These are phyloP conservation scores for Emmonsiellopsis sp. DNA, from an alignment of 2,329 filamentous ascomycete genomes.

Conservation along the genomic window DNA sequence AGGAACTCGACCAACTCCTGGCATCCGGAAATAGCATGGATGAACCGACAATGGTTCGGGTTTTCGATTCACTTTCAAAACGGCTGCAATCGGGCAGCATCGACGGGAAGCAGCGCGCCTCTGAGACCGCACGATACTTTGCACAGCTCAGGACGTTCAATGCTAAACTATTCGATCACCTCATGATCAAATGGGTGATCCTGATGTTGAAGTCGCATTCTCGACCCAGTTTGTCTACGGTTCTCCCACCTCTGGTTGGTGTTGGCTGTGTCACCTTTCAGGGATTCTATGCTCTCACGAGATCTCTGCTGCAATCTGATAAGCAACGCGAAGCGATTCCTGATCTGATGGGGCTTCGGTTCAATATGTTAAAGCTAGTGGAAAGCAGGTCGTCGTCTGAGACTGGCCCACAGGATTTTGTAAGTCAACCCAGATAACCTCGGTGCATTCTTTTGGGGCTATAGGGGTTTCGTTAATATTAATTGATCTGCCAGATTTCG, in stretches of 20 bases:
- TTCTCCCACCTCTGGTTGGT: constrained; percentile 33
- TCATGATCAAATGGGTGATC: constrained; percentile 35
- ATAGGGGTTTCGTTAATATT: not conserved
- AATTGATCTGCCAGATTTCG: constrained; percentile 17
- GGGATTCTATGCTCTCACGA: constrained; percentile 28
- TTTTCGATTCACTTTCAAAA: constrained; percentile 33
- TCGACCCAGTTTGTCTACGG: constrained; percentile 21
- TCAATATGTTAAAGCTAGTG: constrained; percentile 25
- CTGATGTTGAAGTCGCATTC: constrained; percentile 25
- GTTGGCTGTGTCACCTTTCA: constrained; percentile 36
- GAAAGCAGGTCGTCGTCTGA: constrained; percentile 12
- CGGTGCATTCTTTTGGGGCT: not conserved
- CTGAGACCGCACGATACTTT: constrained; percentile 32
- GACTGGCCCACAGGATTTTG: constrained; percentile 20
- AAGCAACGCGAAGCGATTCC: constrained; percentile 15
- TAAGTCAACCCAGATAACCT: constrained; percentile 11
- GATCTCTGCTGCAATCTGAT: constrained; percentile 20
- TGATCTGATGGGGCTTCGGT: constrained; percentile 18
- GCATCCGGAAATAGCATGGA: constrained; percentile 37
- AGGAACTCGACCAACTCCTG: constrained; percentile 38
- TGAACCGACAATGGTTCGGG: constrained; percentile 31
- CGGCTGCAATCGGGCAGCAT: constrained; percentile 22
- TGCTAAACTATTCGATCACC: constrained; percentile 32
- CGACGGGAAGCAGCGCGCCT: constrained; percentile 22
- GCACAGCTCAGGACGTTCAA: constrained; percentile 35